These are phyloP conservation scores for Arthrobotrys sinensis DNA, from an alignment of 2,329 filamentous ascomycete species.

Conservation along the genomic window DNA sequence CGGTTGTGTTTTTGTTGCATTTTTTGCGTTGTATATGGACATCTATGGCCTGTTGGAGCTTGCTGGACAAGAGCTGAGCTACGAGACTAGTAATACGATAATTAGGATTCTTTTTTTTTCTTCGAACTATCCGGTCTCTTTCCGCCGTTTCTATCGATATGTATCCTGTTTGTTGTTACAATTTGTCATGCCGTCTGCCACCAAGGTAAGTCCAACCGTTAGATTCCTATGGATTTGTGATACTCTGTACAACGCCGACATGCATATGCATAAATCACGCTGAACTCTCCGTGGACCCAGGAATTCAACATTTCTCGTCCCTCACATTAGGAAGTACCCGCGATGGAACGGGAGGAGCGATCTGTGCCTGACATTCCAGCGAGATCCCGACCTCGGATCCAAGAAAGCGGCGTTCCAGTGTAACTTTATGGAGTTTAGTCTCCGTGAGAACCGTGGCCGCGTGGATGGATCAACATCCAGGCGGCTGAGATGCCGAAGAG, in stretches of 20 bases:
- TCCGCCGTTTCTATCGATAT: slow-evolving; percentile 1
- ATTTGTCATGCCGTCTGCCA: slow-evolving; percentile 19
- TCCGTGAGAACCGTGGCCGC: slow-evolving; percentile 54
- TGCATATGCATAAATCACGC: slow-evolving; percentile 41
- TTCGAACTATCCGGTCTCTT: background rate
- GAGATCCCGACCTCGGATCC: slow-evolving; percentile 24
- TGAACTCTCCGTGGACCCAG: slow-evolving; percentile 25
- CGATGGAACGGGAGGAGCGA: slow-evolving; percentile 10
- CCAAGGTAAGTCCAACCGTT: slow-evolving; percentile 28
- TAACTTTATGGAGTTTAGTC: slow-evolving; percentile 47
- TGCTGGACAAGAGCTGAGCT: slow-evolving; percentile 9
- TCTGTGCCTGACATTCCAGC: slow-evolving; percentile 35
- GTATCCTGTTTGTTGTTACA: slow-evolving; percentile 8
- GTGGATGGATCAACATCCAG: slow-evolving; percentile 33
- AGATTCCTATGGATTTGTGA: slow-evolving; percentile 17
- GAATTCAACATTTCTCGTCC: slow-evolving; percentile 33
- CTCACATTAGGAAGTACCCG: slow-evolving; percentile 30
- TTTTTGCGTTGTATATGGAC: slow-evolving; percentile 26
- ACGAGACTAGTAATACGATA: slow-evolving; percentile 10
- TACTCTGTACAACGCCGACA: slow-evolving; percentile 37
- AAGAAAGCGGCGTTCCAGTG: background rate
- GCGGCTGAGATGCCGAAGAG: slow-evolving; percentile 28
- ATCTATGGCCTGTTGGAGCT: slow-evolving; percentile 17
- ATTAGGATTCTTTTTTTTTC: background rate
- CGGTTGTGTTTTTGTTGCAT: slow-evolving; percentile 29